Evolutionary conservation across 2,329 filamentous ascomycete species (phyloP).

Genomic region (Nothomitra cinnamomea): DNA sequence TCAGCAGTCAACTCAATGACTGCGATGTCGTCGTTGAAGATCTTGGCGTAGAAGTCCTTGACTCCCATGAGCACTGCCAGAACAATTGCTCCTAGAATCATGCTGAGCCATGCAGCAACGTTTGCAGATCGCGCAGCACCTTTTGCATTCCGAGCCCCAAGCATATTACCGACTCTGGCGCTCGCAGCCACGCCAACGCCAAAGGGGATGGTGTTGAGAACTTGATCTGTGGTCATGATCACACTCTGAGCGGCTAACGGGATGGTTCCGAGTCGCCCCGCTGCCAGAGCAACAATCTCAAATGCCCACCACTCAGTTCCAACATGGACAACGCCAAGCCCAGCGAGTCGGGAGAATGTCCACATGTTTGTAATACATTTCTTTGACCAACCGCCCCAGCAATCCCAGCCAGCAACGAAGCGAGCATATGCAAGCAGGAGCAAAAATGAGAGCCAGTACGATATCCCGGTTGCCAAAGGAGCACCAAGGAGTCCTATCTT

Average conservation of each 20-base stretch:
- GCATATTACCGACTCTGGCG: constrained; percentile 59
- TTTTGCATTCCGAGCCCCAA: constrained; percentile 48
- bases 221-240: constrained; percentile 78
- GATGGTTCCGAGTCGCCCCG: constrained; percentile 62
- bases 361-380: constrained; percentile 48
- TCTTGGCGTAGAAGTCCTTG: constrained; percentile 53
- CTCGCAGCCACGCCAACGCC: constrained; percentile 71
- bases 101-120: constrained; percentile 54
- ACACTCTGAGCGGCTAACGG: constrained; percentile 70
- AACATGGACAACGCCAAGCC: constrained; percentile 65
- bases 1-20: constrained; percentile 58
- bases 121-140: constrained; percentile 60
- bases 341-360: constrained; percentile 56
- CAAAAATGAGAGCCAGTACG: constrained; percentile 72
- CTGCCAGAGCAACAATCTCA: constrained; percentile 72
- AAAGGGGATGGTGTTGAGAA: constrained; percentile 74
- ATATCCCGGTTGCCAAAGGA: constrained; percentile 64
- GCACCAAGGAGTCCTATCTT: constrained; percentile 59
- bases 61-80: constrained; percentile 52
- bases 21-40: constrained; percentile 63
- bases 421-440: constrained; percentile 57
- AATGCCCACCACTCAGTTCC: constrained; percentile 94
- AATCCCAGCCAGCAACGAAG: constrained; percentile 53
- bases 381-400: constrained; percentile 60
- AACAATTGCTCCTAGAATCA: constrained; percentile 49